Percentiles rank a stretch among this genome's conserved stretches.
Evolutionary conservation across 2,329 filamentous ascomycete genomes (phyloP).

Genomic region (Ophiostoma sp.): DNA sequence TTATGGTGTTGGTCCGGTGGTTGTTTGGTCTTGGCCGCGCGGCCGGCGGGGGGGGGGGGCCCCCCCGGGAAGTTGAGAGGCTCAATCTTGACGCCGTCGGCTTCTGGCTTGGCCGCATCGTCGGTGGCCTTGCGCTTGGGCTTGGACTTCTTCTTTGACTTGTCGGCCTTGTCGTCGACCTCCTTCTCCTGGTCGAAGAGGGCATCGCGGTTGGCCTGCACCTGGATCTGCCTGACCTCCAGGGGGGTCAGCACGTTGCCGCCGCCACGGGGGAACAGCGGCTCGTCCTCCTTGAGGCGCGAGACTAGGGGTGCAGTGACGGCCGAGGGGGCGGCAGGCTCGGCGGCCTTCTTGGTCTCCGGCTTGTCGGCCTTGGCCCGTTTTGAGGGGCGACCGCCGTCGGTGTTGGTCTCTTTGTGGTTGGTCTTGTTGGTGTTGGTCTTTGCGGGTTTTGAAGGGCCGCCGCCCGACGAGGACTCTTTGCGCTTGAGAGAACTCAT

Average conservation of each 20-base stretch:
- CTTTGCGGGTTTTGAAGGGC: slow-evolving; percentile 19
- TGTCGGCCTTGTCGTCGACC: slow-evolving; percentile 43
- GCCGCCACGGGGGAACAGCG: slow-evolving; percentile 86
- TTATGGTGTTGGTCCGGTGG: too few species aligned
- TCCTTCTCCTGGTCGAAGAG: slow-evolving; percentile 74
- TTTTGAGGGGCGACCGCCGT: slow-evolving; percentile 24
- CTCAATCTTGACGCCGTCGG: slow-evolving; percentile 67
- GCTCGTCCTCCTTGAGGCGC: slow-evolving; percentile 69
- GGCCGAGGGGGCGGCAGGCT: slow-evolving; percentile 1
- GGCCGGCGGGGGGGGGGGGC: not conserved
- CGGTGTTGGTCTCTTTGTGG: slow-evolving; percentile 19
- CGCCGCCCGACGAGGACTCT: slow-evolving; percentile 23
- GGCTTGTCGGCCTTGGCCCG: slow-evolving; percentile 23
- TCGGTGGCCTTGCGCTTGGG: slow-evolving; percentile 40
- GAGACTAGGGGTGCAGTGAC: slow-evolving; percentile 38
- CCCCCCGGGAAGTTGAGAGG: slow-evolving; percentile 88
- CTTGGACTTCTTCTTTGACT: slow-evolving; percentile 53
- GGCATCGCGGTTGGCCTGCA: slow-evolving; percentile 87
- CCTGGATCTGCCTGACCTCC: slow-evolving; percentile 93
- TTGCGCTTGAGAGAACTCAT: slow-evolving; percentile 29
- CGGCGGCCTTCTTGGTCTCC: slow-evolving; percentile 10
- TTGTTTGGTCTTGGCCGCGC: too few species aligned
- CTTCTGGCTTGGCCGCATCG: slow-evolving; percentile 47
- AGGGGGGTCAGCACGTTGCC: slow-evolving; percentile 85
- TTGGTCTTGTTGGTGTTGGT: slow-evolving; percentile 10